Base-by-base conservation (phyloP, 2,329 filamentous ascomycete species). In the Eurotiales sp. region DNA sequence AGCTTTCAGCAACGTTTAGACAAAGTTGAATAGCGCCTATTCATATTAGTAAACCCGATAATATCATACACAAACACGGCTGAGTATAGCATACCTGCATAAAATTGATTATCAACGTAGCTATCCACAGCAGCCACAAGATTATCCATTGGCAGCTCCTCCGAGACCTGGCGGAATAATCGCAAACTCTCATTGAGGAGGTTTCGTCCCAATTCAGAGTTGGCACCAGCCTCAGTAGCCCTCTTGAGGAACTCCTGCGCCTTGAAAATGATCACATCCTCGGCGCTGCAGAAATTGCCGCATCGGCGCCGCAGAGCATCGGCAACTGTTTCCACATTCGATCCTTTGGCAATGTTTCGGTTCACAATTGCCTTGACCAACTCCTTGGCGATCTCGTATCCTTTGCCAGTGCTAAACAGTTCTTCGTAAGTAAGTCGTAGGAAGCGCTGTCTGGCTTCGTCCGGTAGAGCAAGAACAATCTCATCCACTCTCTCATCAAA, bases 321-420 rank as follows among this genome's bases (percentile, higher is more conserved):
- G 0, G 93, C 92, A 21, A 99, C 90, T 0, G 91, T 96, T 72
- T 99, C 95, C 17, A 99, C 92, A 57, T 97, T 99, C 4, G 91
- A 92, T 8, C 95, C 93, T 63, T 90, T 96, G 52, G 92, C 88
- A 61, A 99, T 99, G 68, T 96, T 99, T 62, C 91, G 85, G 68
- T 97, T 97, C 50, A 99, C 93, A 63, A 99, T 97, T 0, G 92
- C 90, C 69, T 97, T 99, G 51, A 99, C 93, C 1, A 99, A 78
- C 50, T 96, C 82, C 69, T 96, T 96, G 2, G 92, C 95, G 21
- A 97, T 81, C 10, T 96, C 90, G 60, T 90, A 90, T 27, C 93
- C 93, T 15, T 84, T 79, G 5, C 79, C 72, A 37, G 86, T 84
- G 3, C 89, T 88, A 68, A 99, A 97, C 0, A 99, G 81, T 41